These are phyloP conservation scores for Kluyveromyces starmeri DNA, from an alignment of 805 yeast genomes.

Conservation along the genomic window DNA sequence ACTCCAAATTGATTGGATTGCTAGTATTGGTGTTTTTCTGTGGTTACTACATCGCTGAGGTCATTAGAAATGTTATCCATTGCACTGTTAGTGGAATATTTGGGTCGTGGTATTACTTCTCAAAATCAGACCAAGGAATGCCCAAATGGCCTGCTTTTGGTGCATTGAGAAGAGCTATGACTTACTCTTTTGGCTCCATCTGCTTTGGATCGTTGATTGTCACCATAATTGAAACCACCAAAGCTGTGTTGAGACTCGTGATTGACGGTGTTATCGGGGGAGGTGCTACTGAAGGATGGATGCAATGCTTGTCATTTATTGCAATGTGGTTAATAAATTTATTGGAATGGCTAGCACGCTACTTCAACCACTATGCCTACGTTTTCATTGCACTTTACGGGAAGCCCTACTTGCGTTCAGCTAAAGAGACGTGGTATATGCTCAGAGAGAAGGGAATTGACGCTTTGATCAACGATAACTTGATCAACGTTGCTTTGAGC, in stretches of 20 bases:
- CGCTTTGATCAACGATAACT: conserved; percentile 75
- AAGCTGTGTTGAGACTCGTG: conserved; percentile 43
- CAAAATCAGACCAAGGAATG: conserved; percentile 65
- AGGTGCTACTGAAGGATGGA: conserved; percentile 43
- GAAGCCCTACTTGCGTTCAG: conserved; percentile 60
- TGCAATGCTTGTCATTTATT: conserved; percentile 43
- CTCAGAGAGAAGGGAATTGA: conserved; percentile 73
- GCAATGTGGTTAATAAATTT: conserved; percentile 53
- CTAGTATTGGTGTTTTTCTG: conserved; percentile 70
- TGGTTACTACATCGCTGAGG: conserved; percentile 78
- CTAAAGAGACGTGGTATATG: conserved; percentile 75
- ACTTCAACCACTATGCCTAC: conserved; percentile 87
- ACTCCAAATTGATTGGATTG: conserved; percentile 56
- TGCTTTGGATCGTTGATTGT: conserved; percentile 77
- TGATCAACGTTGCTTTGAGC: conserved; percentile 70
- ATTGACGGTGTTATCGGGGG: conserved; percentile 35
- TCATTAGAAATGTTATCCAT: conserved; percentile 70
- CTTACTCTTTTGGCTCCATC: conserved; percentile 83
- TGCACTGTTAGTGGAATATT: conserved; percentile 75
- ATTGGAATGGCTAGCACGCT: conserved; percentile 70
- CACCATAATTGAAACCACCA: conserved; percentile 58
- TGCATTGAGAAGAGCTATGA: conserved; percentile 68
- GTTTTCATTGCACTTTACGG: conserved; percentile 85
- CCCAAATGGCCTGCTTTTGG: conserved; percentile 76
- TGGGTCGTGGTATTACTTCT: conserved; percentile 87